A percentile compares a stretch with the other conserved stretches of the same genome.
Conservation (phyloP, 75 land plant genomes). For the Pinus albicaulis region DNA sequence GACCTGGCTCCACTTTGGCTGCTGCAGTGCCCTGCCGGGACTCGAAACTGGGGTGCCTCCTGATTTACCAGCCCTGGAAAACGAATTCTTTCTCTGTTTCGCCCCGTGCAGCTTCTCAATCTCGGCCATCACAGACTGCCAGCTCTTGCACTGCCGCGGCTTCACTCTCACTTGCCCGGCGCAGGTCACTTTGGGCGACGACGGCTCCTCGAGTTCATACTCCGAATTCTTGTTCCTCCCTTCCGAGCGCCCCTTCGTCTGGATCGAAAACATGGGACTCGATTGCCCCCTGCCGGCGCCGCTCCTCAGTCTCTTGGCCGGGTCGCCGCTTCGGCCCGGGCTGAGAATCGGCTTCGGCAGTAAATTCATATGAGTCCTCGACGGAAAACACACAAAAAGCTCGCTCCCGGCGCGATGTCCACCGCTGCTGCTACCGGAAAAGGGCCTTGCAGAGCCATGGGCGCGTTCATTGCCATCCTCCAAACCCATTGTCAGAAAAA, state of each 20-base stretch:
- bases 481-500: neutral
- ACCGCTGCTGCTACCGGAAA: neutral
- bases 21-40: neutral
- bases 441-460: neutral
- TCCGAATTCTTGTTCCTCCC: neutral
- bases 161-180: constrained; percentile 67
- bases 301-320: constrained; percentile 19
- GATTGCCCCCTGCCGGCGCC: constrained; percentile 29
- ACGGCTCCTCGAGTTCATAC: constrained; percentile 43
- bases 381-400: constrained; percentile 64
- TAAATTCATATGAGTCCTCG: constrained; percentile 46
- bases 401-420: constrained; percentile 32
- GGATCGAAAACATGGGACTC: constrained; percentile 42
- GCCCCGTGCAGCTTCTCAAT: constrained; percentile 48
- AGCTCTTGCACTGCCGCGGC: constrained; percentile 32
- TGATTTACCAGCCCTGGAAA: neutral
- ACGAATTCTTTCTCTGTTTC: constrained; percentile 15
- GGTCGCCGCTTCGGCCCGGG: constrained; percentile 40
- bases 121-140: constrained; percentile 69
- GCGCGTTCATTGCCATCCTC: neutral
- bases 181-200: constrained; percentile 74
- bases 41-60: neutral
- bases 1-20: constrained; percentile 26
- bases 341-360: constrained; percentile 70
- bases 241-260: constrained; percentile 7